These are phyloP conservation scores for Sugiyamaella qingdaonensis DNA, from an alignment of 805 yeast species.

Conservation along the genomic window DNA sequence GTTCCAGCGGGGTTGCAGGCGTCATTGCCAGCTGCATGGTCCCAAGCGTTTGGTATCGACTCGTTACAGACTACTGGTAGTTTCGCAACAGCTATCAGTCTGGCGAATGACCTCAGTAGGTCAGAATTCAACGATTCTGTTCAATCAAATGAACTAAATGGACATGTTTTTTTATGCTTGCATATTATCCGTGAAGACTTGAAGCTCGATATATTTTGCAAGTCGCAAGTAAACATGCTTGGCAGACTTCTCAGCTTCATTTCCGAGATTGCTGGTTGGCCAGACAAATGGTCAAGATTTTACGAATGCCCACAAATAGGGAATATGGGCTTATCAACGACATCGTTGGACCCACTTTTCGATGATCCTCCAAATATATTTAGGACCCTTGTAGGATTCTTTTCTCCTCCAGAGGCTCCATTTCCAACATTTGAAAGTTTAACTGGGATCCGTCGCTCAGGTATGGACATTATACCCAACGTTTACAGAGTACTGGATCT, in stretches of 20 bases:
- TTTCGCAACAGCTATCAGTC: neutral
- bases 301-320: slow-evolving; percentile 37
- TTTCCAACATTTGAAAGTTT: slow-evolving; percentile 16
- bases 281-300: slow-evolving; percentile 50
- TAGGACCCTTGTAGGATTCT: slow-evolving; percentile 51
- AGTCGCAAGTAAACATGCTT: slow-evolving; percentile 37
- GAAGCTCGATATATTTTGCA: slow-evolving; percentile 49
- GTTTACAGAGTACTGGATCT: slow-evolving; percentile 12
- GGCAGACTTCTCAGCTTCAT: slow-evolving; percentile 58
- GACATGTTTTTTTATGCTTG: slow-evolving; percentile 58
- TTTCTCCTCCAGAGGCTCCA: slow-evolving; percentile 31
- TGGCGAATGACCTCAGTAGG: neutral
- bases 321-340: neutral
- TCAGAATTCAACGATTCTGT: neutral
- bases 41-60: neutral
- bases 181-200: slow-evolving; percentile 78
- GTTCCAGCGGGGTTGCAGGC: neutral
- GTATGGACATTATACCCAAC: slow-evolving; percentile 11
- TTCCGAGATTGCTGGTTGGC: slow-evolving; percentile 71
- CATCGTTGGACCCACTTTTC: slow-evolving; percentile 39
- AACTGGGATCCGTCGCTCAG: slow-evolving; percentile 3
- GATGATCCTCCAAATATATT: slow-evolving; percentile 58
- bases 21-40: neutral
- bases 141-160: slow-evolving; percentile 24
- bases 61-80: neutral